These are phyloP conservation scores for Erodium maritimum DNA, from an alignment of 345 rosid species.

Conservation along the genomic window DNA sequence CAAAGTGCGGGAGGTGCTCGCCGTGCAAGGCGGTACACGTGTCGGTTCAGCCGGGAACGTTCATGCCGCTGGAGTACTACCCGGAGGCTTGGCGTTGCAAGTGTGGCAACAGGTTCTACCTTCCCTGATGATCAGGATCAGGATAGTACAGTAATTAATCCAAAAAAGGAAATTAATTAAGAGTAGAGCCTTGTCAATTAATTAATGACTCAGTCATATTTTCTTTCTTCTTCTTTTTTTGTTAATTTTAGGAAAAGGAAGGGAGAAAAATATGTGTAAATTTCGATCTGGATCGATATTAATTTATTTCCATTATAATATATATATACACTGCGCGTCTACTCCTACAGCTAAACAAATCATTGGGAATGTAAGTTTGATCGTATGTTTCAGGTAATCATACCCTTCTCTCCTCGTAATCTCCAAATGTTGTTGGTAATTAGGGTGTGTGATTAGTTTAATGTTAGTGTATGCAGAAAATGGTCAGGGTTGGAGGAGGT, in stretches of 20 bases:
- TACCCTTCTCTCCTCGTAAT: no score
- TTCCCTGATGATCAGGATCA: conserved; percentile 38
- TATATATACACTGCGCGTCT: no score
- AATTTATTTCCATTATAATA: no score
- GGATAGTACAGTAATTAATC: no score
- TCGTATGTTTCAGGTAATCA: not conserved
- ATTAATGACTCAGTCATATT: no score
- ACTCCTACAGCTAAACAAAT: not conserved
- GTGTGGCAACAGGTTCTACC: conserved; percentile 68
- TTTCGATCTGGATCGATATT: not conserved
- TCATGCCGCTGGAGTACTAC: conserved; percentile 68
- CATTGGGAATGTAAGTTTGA: not conserved
- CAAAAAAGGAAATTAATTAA: no score
- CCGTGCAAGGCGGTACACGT: conserved; percentile 90
- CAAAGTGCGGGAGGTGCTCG: conserved; percentile 67
- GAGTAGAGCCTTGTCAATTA: no score
- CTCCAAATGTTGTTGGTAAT: no score
- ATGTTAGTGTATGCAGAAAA: no score
- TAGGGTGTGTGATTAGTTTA: no score
- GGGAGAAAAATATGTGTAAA: not conserved
- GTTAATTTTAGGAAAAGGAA: not conserved
- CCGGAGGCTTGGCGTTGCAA: conserved; percentile 99
- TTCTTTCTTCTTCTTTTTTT: not conserved
- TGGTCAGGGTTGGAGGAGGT: no score
- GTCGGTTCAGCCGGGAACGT: conserved; percentile 65